A percentile compares a stretch with the other conserved stretches of the same genome.
These are phyloP conservation scores for Phyllosticta citrichinensis DNA, from an alignment of 2,329 filamentous ascomycete species.

Conservation along the genomic window DNA sequence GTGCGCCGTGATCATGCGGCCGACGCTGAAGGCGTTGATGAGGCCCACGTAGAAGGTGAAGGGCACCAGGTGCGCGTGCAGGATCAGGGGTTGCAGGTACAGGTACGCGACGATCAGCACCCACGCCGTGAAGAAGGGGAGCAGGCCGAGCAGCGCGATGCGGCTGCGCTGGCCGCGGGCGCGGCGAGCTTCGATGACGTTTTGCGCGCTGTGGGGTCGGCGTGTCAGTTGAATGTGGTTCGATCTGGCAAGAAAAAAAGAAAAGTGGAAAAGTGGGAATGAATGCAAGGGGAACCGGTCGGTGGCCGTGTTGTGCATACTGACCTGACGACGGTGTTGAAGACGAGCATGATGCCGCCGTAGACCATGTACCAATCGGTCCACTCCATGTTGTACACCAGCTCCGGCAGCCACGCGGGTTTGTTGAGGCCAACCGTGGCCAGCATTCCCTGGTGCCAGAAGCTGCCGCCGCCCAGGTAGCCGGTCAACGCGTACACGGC, in stretches of 20 bases:
- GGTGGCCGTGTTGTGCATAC: background rate
- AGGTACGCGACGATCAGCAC: slow-evolving; percentile 67
- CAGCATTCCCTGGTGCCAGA: slow-evolving; percentile 84
- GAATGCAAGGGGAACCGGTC: background rate
- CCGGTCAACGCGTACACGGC: slow-evolving; percentile 76
- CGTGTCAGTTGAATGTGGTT: background rate
- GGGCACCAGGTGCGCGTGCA: slow-evolving; percentile 73
- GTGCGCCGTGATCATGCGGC: slow-evolving; percentile 91
- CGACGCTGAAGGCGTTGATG: slow-evolving; percentile 89
- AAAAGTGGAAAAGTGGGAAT: no score
- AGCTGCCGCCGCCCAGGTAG: slow-evolving; percentile 74
- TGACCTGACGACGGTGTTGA: slow-evolving; percentile 68
- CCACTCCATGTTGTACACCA: slow-evolving; percentile 70
- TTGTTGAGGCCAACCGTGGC: slow-evolving; percentile 58
- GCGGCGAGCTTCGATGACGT: slow-evolving; percentile 74
- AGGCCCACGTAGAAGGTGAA: slow-evolving; percentile 83
- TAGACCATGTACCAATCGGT: slow-evolving; percentile 90
- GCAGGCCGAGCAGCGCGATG: slow-evolving; percentile 68
- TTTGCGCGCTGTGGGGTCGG: slow-evolving; percentile 48
- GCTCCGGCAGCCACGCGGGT: slow-evolving; percentile 53
- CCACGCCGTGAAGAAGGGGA: slow-evolving; percentile 76
- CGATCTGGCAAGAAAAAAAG: background rate
- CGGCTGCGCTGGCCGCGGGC: slow-evolving; percentile 61
- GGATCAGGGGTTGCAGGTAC: slow-evolving; percentile 72
- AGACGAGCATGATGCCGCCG: slow-evolving; percentile 67